A percentile compares a stretch with the other conserved stretches of the same genome.
Conservation (phyloP, 768 basidiomycete species). For the Lactarius trivialis region DNA sequence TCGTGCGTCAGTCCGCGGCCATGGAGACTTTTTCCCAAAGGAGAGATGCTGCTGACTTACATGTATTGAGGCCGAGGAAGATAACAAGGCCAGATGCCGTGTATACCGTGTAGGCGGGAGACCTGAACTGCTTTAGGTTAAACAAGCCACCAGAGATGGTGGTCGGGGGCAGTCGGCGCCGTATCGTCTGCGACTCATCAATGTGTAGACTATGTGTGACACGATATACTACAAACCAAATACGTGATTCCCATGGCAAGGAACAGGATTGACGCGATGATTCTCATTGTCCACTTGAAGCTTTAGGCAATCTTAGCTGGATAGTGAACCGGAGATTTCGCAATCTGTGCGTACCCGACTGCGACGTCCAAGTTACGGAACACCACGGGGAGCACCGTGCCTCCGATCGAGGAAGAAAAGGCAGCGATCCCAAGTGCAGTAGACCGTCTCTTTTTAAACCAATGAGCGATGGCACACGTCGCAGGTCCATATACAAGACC, state of each 20-base stretch:
- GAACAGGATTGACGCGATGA: constrained; percentile 51
- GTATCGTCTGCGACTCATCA: constrained; percentile 28
- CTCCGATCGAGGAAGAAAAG: constrained; percentile 61
- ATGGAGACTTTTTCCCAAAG: neutral
- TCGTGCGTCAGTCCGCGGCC: neutral
- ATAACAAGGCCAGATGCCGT: constrained; percentile 48
- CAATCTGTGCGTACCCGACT: constrained; percentile 41
- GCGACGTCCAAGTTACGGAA: constrained; percentile 46
- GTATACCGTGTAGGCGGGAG: constrained; percentile 47
- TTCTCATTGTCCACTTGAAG: constrained; percentile 71
- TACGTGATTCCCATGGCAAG: constrained; percentile 47
- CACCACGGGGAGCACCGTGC: constrained; percentile 59
- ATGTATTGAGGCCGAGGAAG: constrained; percentile 63
- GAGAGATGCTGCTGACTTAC: neutral
- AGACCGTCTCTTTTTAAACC: constrained; percentile 59
- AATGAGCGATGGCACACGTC: constrained; percentile 56
- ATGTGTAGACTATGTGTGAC: constrained; percentile 11
- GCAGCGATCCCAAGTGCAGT: constrained; percentile 58
- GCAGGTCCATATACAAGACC: constrained; percentile 61
- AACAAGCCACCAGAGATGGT: constrained; percentile 53
- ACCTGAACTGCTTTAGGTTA: constrained; percentile 38
- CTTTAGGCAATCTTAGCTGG: constrained; percentile 30
- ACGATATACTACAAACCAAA: constrained; percentile 31
- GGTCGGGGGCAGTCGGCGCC: constrained; percentile 47
- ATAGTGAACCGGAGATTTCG: neutral